Evolutionary conservation across 1,139 yeast genomes (phyloP), one percentile per base, ranked within the genome.

Genomic region (Meyerozyma guilliermondii): DNA sequence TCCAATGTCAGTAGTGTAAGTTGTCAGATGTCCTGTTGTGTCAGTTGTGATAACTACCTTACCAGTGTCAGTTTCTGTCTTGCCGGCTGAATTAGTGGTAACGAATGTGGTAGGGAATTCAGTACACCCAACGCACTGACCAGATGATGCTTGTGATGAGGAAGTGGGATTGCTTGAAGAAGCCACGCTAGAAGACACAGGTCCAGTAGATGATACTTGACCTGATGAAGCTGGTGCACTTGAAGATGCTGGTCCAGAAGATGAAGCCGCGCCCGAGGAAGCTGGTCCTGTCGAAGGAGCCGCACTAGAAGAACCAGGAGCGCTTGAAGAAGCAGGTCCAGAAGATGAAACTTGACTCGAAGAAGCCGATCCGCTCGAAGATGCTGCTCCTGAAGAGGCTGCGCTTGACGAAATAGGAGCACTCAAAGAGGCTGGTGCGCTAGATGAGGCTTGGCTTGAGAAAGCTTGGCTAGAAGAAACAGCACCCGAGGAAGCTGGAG

Each of bases 361-460:
- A 26, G 36, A 10, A 39, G 5, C n/a, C n/a, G n/a, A n/a, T n/a
- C n/a, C n/a, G n/a, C n/a, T 18, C 8, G 28, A 6, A 9, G 27
- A 23, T 5, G n/a, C 28, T 26, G 28, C 28, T 3, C n/a, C 7
- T 6, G 28, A 26, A 26, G 28, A 26, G 8, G 14, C 18, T 30
- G 34, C 29, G 18, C 20, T 18, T 10, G 42, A 40, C 22, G 39
- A 22, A 11, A 35, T 7, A 36, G 11, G 35, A n/a, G n/a, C n/a
- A n/a, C n/a, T n/a, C n/a, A 40, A 29, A 23, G 38, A 34, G 34
- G 41, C 44, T 20, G 44, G 18, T 13, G n/a, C 42, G n/a, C 13
- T 37, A 3, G 45, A 24, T 29, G 46, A 38, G 16, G 43, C 7
- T 16, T 18, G 18, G n/a, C n/a, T 11, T 11, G 10, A 9, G 28